Percentiles rank a stretch among this genome's conserved stretches.
phyloP scores from a whole-genome alignment of 192 early-diverging fungal species.

The Backusella sp. region DNA sequence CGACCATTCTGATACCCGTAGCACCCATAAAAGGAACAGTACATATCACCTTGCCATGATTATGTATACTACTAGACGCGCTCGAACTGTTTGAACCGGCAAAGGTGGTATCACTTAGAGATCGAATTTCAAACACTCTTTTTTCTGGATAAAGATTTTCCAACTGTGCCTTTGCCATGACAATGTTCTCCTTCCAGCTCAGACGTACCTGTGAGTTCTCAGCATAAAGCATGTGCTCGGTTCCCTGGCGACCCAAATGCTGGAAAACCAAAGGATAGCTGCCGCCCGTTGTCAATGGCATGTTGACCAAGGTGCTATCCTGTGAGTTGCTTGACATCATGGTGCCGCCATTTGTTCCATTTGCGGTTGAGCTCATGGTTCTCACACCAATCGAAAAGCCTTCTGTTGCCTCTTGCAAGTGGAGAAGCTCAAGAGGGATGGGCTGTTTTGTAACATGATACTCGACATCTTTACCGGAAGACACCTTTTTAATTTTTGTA shows the following conservation, averaged over 20 bases:
- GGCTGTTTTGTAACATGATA: constrained; percentile 67
- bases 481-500: constrained; percentile 55
- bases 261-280: constrained; percentile 65
- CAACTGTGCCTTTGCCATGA: constrained; percentile 48
- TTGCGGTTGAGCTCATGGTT: constrained; percentile 10
- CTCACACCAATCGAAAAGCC: constrained; percentile 18
- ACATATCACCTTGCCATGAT: constrained; percentile 55
- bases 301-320: neutral
- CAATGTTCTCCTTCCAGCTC: constrained; percentile 83
- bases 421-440: constrained; percentile 78
- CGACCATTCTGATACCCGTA: constrained; percentile 58
- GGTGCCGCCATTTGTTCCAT: neutral
- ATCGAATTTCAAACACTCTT: constrained; percentile 49
- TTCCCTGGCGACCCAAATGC: constrained; percentile 72
- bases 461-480: constrained; percentile 51
- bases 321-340: neutral
- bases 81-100: constrained; percentile 17
- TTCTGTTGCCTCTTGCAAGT: constrained; percentile 37
- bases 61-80: constrained; percentile 31
- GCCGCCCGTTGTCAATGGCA: constrained; percentile 38
- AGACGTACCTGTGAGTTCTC: constrained; percentile 66
- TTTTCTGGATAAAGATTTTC: constrained; percentile 32
- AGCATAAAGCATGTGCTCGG: constrained; percentile 68
- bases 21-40: constrained; percentile 40
- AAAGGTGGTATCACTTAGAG: constrained; percentile 47